phyloP scores from a whole-genome alignment of 495 filamentous ascomycete genomes.

The Hypoxylon subgilvum region DNA sequence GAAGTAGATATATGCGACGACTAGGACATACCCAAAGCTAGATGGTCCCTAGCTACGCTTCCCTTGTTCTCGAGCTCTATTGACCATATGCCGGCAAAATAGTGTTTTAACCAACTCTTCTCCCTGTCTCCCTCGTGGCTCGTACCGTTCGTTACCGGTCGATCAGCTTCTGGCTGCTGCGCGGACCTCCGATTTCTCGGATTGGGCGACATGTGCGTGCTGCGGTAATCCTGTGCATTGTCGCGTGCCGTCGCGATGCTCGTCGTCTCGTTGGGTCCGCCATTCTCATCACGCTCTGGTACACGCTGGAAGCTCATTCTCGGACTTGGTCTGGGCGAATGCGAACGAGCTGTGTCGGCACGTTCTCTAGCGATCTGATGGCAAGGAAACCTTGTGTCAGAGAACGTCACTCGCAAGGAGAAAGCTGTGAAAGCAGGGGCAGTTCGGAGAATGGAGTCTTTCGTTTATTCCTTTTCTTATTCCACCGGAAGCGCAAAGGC shows the following conservation, averaged over 20 bases:
- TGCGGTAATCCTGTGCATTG: conserved; percentile 44
- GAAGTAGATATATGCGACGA: background rate
- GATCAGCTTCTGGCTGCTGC: conserved; percentile 13
- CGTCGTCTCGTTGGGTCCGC: conserved; percentile 39
- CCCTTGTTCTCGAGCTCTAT: conserved; percentile 97
- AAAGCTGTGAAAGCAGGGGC: background rate
- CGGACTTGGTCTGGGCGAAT: conserved; percentile 15
- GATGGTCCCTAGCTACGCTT: conserved; percentile 90
- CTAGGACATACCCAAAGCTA: conserved; percentile 79
- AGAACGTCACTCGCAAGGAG: background rate
- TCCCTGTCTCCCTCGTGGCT: conserved; percentile 18
- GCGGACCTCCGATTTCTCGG: conserved; percentile 28
- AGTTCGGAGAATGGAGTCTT: background rate
- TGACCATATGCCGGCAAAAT: conserved; percentile 73
- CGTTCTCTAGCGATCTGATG: conserved; percentile 37
- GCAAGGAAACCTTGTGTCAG: conserved; percentile 13
- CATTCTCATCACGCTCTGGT: conserved; percentile 28
- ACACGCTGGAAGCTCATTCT: conserved; percentile 33
- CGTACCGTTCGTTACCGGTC: conserved; percentile 8
- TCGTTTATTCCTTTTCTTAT: conserved; percentile 1
- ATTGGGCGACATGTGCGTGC: conserved; percentile 38
- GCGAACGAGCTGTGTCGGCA: conserved; percentile 36
- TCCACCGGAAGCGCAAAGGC: background rate
- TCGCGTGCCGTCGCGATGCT: conserved; percentile 41
- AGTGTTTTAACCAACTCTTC: conserved; percentile 43